phyloP scores from a whole-genome alignment of 108 stramenopile genomes.

The Nitzschia palea region DNA sequence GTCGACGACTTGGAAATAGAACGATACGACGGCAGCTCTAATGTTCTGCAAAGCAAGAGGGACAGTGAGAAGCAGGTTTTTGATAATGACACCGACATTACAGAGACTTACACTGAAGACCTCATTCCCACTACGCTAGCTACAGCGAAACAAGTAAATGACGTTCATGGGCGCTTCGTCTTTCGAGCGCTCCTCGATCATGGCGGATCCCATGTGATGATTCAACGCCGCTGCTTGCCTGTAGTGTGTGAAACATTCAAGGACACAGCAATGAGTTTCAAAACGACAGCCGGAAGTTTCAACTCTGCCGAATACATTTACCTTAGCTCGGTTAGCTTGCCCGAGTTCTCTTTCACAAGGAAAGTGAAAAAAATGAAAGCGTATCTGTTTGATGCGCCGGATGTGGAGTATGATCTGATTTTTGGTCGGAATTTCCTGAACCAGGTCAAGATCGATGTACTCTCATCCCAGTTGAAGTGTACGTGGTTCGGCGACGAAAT shows the following conservation, averaged over 20 bases:
- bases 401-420: constrained; percentile 2
- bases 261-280: not conserved
- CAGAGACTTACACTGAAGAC: too few species aligned
- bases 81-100: too few species aligned
- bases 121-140: not conserved
- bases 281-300: too few species aligned
- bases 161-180: not conserved
- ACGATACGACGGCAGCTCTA: too few species aligned
- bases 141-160: not conserved
- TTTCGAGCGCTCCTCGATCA: not conserved
- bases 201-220: not conserved
- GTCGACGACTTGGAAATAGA: not conserved
- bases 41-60: too few species aligned
- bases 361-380: not conserved
- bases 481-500: not conserved
- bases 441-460: constrained; percentile 1
- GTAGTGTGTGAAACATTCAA: not conserved
- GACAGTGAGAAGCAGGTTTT: too few species aligned
- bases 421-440: constrained; percentile 1
- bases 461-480: not conserved
- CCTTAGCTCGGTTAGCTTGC: not conserved
- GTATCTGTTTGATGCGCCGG: not conserved
- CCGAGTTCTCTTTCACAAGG: constrained; percentile 2
- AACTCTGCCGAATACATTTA: not conserved
- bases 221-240: not conserved